These are phyloP conservation scores for Geotrichum histeridarum DNA, from an alignment of 1,139 yeast species.

Conservation along the genomic window DNA sequence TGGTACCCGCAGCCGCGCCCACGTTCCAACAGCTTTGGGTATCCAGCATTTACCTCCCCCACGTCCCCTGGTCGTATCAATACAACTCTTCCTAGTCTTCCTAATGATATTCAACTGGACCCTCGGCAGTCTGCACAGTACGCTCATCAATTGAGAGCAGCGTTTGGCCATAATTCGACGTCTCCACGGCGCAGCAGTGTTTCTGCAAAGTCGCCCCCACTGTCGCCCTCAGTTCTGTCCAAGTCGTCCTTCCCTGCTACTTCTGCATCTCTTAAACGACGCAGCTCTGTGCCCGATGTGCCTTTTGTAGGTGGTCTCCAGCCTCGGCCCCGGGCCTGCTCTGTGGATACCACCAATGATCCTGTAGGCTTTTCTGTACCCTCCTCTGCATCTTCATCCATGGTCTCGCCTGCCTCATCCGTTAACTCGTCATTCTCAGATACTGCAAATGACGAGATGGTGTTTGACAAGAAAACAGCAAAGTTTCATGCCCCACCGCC, in stretches of 20 bases:
- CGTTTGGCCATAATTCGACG: background rate
- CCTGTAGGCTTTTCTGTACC: background rate
- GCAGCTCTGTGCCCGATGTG: background rate
- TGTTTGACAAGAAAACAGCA: conserved; percentile 5
- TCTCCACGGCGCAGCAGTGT: background rate
- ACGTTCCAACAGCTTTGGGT: background rate
- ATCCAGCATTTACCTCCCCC: background rate
- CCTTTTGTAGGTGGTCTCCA: background rate
- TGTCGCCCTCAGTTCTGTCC: background rate
- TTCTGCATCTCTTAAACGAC: background rate
- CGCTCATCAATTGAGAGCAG: conserved; percentile 1
- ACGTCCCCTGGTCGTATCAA: background rate
- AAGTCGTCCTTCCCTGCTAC: background rate
- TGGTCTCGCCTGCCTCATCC: background rate
- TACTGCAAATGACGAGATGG: background rate
- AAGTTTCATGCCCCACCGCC: conserved; percentile 24
- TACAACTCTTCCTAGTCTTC: background rate
- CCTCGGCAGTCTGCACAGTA: background rate
- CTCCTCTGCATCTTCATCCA: background rate
- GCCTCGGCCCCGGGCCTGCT: background rate
- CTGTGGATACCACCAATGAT: background rate
- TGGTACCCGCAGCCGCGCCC: background rate
- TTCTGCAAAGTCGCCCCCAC: background rate
- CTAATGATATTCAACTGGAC: conserved; percentile 2
- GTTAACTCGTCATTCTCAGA: background rate